phyloP scores from a whole-genome alignment of 1,284 basidiomycete species.

The Phellopilus nigrolimitatus region DNA sequence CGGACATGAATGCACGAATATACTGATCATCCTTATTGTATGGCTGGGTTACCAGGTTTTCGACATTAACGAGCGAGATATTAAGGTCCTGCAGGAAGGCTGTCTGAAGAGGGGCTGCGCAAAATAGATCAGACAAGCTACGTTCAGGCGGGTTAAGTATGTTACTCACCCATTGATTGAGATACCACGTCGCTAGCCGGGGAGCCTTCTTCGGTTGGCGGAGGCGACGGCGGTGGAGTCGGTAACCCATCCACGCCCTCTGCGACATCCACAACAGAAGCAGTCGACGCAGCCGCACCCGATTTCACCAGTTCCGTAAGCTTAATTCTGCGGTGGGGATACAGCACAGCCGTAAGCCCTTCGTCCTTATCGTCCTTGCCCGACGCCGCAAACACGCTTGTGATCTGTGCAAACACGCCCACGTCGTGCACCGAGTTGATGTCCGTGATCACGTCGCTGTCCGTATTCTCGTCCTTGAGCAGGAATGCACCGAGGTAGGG shows the following conservation, averaged over 20 bases:
- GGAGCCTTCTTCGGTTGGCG: constrained; percentile 29
- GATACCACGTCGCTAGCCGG: constrained; percentile 18
- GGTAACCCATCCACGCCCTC: constrained; percentile 40
- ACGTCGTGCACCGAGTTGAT: constrained; percentile 87
- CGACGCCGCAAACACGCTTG: constrained; percentile 82
- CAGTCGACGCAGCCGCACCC: constrained; percentile 36
- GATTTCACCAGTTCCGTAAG: constrained; percentile 85
- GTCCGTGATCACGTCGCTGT: constrained; percentile 91
- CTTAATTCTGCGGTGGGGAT: constrained; percentile 89
- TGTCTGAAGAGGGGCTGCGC: constrained; percentile 67
- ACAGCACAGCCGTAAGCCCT: constrained; percentile 90
- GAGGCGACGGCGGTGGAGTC: constrained; percentile 43
- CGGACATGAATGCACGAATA: constrained; percentile 93
- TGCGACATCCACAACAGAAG: constrained; percentile 44
- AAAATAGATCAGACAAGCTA: constrained; percentile 1
- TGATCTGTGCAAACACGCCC: constrained; percentile 97
- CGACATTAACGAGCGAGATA: constrained; percentile 89
- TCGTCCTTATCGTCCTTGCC: constrained; percentile 70
- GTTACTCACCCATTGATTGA: not conserved
- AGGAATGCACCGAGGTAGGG: constrained; percentile 98
- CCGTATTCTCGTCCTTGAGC: constrained; percentile 91
- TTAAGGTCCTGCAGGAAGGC: constrained; percentile 88
- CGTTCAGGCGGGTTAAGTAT: not conserved
- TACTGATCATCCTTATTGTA: constrained; percentile 94
- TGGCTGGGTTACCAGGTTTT: constrained; percentile 77